Base-by-base conservation (phyloP, 2,329 filamentous ascomycete species). In the Tolypocladium cylindrosporum region DNA sequence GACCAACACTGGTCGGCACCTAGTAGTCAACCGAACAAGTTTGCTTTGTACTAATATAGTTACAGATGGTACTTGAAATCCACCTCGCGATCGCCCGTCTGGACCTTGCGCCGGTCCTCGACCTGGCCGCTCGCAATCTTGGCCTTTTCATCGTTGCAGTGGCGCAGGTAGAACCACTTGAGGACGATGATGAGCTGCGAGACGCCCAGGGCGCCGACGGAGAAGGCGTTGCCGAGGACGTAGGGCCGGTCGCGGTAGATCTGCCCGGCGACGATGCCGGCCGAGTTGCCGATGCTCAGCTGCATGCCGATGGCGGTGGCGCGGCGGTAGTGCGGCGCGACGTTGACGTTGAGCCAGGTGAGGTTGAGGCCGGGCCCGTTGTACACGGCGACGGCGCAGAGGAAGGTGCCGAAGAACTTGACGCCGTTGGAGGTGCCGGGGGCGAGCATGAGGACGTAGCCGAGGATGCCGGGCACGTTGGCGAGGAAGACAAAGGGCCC, bases 401-500 rank as follows among this genome's bases (percentile, higher is more conserved):
- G 67, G 64, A 77, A 81, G 1, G 75, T 77, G 3, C 74, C 77
- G 58, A 81, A 78, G 67, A 77, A 81, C 57, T 76, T 72, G 53
- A 79, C 74, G 0, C 76, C 75, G 24, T 81, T 69, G 61, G 76
- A 75, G 5, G 75, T 76, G 45, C 14, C 8, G 11, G 82, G 73
- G 41, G 71, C 67, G 2, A 82, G 64, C 5, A 81, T 72, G 37
- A 82, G 62, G 19, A 79, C 73, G 60, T 81, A 81, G 1, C 79
- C 79, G 14, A 78, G 61, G 27, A 81, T 73, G 3, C 75, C 77
- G 39, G 79, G 74, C 13, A 78, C 55, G 0, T 84, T 82, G 40
- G 84, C 75, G 34, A 70, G 61, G 34, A 89, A 85, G 61, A 90
- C 87, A 71, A 72, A 68, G 2, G 66, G 66, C 0, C 68, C 69